Percentiles rank a stretch among this genome's conserved stretches.
Evolutionary conservation across 148 eudicot species (phyloP).

Genomic region (Gaultheria prostrata): DNA sequence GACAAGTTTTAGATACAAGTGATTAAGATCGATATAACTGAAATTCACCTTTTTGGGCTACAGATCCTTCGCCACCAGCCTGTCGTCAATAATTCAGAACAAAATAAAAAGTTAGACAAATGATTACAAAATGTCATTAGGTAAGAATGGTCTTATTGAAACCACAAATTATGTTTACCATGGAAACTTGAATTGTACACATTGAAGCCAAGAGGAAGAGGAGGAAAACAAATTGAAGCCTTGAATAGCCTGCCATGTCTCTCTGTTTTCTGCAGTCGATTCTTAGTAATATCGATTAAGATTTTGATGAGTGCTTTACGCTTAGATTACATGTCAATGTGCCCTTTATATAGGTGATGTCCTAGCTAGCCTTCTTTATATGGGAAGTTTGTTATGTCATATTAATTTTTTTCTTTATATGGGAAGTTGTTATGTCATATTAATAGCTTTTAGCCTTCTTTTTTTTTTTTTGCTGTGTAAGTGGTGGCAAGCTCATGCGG

Average conservation of each 20-base stretch:
- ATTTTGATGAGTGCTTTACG: background rate
- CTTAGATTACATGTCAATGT: background rate
- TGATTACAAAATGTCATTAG: background rate
- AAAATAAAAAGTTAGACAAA: background rate
- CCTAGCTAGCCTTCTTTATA: background rate
- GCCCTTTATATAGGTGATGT: constrained; percentile 4
- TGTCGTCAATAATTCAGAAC: background rate
- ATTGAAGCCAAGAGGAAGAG: constrained; percentile 5
- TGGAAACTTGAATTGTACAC: constrained; percentile 10
- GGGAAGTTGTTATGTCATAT: background rate
- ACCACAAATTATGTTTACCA: background rate
- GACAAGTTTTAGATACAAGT: background rate
- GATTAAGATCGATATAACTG: background rate
- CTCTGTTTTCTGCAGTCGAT: background rate
- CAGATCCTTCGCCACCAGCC: constrained; percentile 2
- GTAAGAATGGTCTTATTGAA: background rate
- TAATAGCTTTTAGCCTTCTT: no score
- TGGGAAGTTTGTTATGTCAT: background rate
- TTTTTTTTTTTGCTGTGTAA: background rate
- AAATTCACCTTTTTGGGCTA: background rate
- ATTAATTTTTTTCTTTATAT: background rate
- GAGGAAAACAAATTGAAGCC: constrained; percentile 6
- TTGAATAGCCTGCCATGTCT: background rate
- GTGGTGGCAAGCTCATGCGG: no score
- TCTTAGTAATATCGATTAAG: background rate